phyloP scores from a whole-genome alignment of 768 basidiomycete species.

The Boletus rubroflammeus region DNA sequence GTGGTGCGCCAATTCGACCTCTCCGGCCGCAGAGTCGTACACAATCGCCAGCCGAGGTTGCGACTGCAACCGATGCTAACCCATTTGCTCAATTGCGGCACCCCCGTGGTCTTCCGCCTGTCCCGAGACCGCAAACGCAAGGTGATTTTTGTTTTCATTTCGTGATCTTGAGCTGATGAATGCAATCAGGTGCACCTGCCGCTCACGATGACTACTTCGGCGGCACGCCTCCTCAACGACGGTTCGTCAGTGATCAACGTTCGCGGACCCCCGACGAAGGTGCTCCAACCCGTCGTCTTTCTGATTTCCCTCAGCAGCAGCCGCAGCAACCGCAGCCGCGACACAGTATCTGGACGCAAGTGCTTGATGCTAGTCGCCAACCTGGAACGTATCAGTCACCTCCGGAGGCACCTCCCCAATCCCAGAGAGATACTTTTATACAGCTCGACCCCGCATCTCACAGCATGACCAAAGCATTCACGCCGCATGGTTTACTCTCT shows the following conservation, averaged over 20 bases:
- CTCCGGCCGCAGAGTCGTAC: slow-evolving; percentile 30
- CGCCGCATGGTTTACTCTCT: slow-evolving; percentile 90
- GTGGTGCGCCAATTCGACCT: slow-evolving; percentile 25
- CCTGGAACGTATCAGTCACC: slow-evolving; percentile 37
- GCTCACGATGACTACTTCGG: slow-evolving; percentile 45
- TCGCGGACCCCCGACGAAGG: slow-evolving; percentile 58
- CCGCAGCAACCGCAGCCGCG: slow-evolving; percentile 42
- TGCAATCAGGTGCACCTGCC: slow-evolving; percentile 27
- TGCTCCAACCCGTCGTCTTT: slow-evolving; percentile 50
- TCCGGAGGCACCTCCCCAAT: slow-evolving; percentile 33
- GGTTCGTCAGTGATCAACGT: slow-evolving; percentile 52
- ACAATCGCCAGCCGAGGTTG: slow-evolving; percentile 28
- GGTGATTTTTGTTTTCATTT: slow-evolving; percentile 35
- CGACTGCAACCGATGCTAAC: slow-evolving; percentile 32
- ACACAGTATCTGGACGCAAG: slow-evolving; percentile 85
- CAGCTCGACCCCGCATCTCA: slow-evolving; percentile 69
- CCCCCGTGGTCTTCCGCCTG: slow-evolving; percentile 62
- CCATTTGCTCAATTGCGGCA: slow-evolving; percentile 50
- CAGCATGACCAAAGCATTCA: slow-evolving; percentile 89
- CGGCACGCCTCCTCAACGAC: slow-evolving; percentile 38
- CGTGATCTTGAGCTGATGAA: slow-evolving; percentile 5
- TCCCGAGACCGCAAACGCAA: slow-evolving; percentile 45
- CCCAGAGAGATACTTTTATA: slow-evolving; percentile 56
- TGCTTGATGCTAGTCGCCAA: slow-evolving; percentile 66
- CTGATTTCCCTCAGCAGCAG: slow-evolving; percentile 47